Conservation (phyloP, 345 rosid species). For the Atalantia buxifolia region DNA sequence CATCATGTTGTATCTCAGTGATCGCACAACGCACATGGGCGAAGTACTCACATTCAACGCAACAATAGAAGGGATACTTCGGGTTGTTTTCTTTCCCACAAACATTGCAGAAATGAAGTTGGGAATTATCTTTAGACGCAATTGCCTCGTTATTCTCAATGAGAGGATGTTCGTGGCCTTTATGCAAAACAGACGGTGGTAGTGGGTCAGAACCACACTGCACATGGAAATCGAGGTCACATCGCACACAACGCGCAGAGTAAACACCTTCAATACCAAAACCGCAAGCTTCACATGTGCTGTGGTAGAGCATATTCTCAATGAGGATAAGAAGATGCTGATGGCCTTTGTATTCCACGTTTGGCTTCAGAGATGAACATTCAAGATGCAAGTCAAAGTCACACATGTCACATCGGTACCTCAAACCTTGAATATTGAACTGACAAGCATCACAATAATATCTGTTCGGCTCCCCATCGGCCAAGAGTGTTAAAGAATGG, state of each 20-base stretch:
- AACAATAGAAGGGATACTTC: neutral
- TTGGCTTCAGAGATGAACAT: neutral
- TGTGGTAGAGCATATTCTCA: fast-evolving
- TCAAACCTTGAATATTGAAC: neutral
- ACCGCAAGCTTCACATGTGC: neutral
- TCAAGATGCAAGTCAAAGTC: neutral
- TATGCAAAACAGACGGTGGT: neutral
- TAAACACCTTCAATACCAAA: neutral
- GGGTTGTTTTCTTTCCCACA: neutral
- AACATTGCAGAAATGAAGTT: neutral
- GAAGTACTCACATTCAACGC: neutral
- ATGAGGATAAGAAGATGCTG: neutral
- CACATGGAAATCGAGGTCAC: neutral
- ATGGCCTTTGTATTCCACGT: neutral
- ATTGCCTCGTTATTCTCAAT: neutral
- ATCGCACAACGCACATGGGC: neutral
- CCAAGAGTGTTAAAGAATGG: neutral
- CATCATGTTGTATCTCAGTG: neutral
- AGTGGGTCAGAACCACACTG: neutral
- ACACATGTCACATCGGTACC: neutral
- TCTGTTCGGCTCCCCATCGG: too few relatives aligned
- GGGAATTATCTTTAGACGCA: too few relatives aligned
- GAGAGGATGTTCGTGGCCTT: neutral
- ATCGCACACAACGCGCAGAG: neutral
- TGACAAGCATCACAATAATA: neutral